A percentile compares a stretch with the other conserved stretches of the same genome.
phyloP scores from a whole-genome alignment of 2,329 filamentous ascomycete genomes.

The Monosporascus sp. region DNA sequence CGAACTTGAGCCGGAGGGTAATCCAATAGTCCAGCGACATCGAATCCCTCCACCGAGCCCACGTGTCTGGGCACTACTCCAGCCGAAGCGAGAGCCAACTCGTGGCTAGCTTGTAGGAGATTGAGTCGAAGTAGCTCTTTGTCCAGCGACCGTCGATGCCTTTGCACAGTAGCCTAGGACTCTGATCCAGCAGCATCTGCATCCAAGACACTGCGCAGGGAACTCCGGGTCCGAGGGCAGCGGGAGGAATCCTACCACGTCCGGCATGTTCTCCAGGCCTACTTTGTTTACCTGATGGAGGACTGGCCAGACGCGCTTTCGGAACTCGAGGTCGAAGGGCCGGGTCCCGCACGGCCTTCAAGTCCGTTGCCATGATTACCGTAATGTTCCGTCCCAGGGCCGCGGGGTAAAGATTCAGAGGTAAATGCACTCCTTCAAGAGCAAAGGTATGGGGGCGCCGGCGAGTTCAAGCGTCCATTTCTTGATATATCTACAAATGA shows the following conservation, averaged over 20 bases:
- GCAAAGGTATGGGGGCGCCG: no score
- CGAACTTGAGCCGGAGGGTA: conserved; percentile 17
- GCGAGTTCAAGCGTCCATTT: no score
- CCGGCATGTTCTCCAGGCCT: conserved; percentile 16
- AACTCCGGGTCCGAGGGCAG: conserved; percentile 13
- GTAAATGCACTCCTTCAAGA: no score
- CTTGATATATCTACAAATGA: no score
- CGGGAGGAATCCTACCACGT: conserved; percentile 19
- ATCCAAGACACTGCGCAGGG: conserved; percentile 19
- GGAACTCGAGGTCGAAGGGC: neutral
- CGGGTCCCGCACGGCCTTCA: no score
- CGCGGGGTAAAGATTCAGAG: no score
- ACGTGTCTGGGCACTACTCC: conserved; percentile 10
- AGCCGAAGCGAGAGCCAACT: conserved; percentile 8
- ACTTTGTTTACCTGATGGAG: conserved; percentile 17
- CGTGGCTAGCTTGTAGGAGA: conserved; percentile 12
- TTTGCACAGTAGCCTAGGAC: conserved; percentile 11
- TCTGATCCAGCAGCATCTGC: conserved; percentile 23
- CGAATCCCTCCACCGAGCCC: conserved; percentile 11
- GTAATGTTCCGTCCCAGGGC: no score
- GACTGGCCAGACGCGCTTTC: conserved; percentile 9
- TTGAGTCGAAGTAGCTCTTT: conserved; percentile 18
- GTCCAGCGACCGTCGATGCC: conserved; percentile 21
- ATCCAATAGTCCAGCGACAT: conserved; percentile 21
- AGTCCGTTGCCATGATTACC: no score